Base-by-base conservation (phyloP, 148 eudicot genomes). In the Heliosperma pusillum region DNA sequence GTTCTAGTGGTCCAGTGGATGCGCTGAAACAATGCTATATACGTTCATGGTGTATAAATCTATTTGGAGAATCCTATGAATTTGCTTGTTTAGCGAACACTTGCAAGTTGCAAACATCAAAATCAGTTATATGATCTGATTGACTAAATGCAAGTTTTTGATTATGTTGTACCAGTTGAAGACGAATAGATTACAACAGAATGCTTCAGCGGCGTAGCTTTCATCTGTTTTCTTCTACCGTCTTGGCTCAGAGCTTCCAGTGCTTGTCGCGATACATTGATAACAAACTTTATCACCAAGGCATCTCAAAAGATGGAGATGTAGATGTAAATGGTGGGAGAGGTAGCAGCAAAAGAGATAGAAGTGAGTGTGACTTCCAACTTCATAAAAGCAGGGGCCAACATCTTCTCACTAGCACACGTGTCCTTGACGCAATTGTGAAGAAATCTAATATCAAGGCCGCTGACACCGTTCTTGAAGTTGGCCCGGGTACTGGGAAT, bases 401-500 rank as follows among this genome's bases (percentile, higher is more conserved):
- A 75, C 98, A 95, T 78, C 86, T 95, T 69, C 88, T 92, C 13
- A 90, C 91, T 12, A 95, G 87, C 80, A 80, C 81, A 0, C 86
- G 97, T 30, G 78, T 92, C 29, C 89, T 95, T 8, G 93, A 95
- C 15, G n/a, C 98, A 22, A 95, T 95, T 79, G 90, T 95, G 21
- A 79, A 52, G 47, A 86, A 78, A 70, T 92, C 97, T 17, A 73
- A 82, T 19, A 79, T 92, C 42, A 80, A 78, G 47, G 62, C 85
- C 0, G 84, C 80, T 10, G 98, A 95, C 69, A 95, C 97, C 0
- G 93, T 95, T 73, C 83, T 95, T 22, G 98, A 95, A 81, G 90
- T 95, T 56, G 98, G 97, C 55, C 98, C 98, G 30, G 98, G 98
- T 25, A 92, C 98, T 3, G 98, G 98, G 42, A 95, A 95, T 76